phyloP scores from a whole-genome alignment of 257 asterid species.

The Knoxia roxburghii region DNA sequence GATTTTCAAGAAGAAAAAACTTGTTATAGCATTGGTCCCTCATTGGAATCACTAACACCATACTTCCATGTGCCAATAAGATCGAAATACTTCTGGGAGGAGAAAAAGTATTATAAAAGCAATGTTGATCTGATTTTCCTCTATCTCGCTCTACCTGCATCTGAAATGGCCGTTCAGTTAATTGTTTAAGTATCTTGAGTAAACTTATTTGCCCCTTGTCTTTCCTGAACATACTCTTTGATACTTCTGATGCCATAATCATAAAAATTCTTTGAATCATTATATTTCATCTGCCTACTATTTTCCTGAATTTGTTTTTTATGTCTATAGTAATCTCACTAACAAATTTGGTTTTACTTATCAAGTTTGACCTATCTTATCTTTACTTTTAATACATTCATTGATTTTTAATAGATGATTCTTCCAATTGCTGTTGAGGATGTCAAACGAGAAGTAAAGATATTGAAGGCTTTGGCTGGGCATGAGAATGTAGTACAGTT shows the following conservation, averaged over 20 bases:
- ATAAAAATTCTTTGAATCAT: too few relatives aligned
- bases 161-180: background rate
- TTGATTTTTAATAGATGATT: slow-evolving; percentile 60
- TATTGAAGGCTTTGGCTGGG: slow-evolving; percentile 89
- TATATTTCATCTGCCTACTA: background rate
- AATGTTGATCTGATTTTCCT: background rate
- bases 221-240: too few relatives aligned
- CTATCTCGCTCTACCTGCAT: background rate
- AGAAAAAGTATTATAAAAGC: background rate
- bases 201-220: too few relatives aligned
- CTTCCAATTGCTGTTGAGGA: slow-evolving; percentile 98
- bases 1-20: background rate
- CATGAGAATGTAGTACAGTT: slow-evolving; percentile 97
- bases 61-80: background rate
- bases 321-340: background rate
- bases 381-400: background rate
- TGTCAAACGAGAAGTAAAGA: slow-evolving; percentile 95
- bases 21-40: background rate
- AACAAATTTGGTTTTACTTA: background rate
- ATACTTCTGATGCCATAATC: too few relatives aligned
- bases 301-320: background rate
- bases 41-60: background rate
- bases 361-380: background rate
- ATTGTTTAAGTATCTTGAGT: background rate
- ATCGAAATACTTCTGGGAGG: background rate